Evolutionary conservation across 805 yeast genomes (phyloP), one percentile per base, ranked within the genome.

Genomic region (Yarrowia sp.): DNA sequence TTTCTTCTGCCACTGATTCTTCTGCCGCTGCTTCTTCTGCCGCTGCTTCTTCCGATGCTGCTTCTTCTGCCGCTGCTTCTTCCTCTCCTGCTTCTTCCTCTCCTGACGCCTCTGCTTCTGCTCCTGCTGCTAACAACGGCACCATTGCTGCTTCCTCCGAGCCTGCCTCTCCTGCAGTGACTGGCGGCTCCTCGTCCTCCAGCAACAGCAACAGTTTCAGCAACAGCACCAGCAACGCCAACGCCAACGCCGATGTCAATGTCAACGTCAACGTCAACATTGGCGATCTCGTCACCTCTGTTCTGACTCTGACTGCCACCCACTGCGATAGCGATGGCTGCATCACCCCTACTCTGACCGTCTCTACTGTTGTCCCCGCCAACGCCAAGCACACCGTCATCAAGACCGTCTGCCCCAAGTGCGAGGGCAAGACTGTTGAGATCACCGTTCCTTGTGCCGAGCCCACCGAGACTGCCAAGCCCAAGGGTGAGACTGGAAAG

Each of bases 361-460:
- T 52, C 33, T 12, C 42, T 17, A 52, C 56, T 6, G 36, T 33
- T 36, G 56, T 52, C n/a, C 56, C 56, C 30, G 13, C 36, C 42
- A 19, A 34, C 42, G 56, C 56, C 10, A 30, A 30, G 9, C 3
- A n/a, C 42, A 52, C 56, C 8, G 56, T 52, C 33, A 52, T 52
- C 42, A 36, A 52, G 42, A 52, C 56, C n/a, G 56, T 52, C 3
- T 52, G 56, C 33, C 40, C 39, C 42, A 36, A 49, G 53, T 49
- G 53, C 20, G 38, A 49, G 53, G 53, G 53, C 15, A 30, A 33
- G 53, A 49, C 53, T 9, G 53, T 49, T 3, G 38, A 30, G 20
- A 30, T 49, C 38, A 49, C 53, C 15, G 53, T 49, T 49, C 53
- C 53, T 49, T 49, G 53, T 9, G 36, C 38, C 20, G 19, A 33